Evolutionary conservation across 129 eudicot genomes (phyloP), one percentile per base, ranked within the genome.

Genomic region (Flaveria bidentis): DNA sequence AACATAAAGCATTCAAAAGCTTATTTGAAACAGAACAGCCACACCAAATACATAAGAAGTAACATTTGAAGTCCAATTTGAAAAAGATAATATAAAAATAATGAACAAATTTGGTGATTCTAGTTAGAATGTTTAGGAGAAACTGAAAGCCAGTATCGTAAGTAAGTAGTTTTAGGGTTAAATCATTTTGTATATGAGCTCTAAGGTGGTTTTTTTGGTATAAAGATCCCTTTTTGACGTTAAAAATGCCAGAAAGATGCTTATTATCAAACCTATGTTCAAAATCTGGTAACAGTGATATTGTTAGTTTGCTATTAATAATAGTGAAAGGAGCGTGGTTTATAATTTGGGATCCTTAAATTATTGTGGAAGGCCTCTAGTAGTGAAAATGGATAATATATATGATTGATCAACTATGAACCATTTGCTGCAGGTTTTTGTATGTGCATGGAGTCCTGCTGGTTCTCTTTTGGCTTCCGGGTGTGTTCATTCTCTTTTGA

Each of bases 381-480:
- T 2, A 63, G 13, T 30, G 20, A 14, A 33, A 10, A 15, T 63
- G 20, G 46, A 63, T 4, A 15, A 30, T 63, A 63, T 15, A 39
- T 66, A 20, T 63, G 45, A 30, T 66, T 60, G n/a, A 58, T 70
- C 23, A 11, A 22, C 51, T 60, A 13, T 47, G 53, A 14, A 14
- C 62, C 47, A 66, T 55, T 63, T 33, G 69, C 81, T 56, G n/a
- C 90, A 93, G 98, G 98, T 93, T 82, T 93, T 89, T 81, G 97
- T 89, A 20, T 93, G 98, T 67, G 92, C 98, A 3, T 93, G 98
- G 98, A 90, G 93, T 82, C 97, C 98, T 55, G 69, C 84, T 28
- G 98, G 92, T 55, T 88, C 97, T 41, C 92, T 93, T 72, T 91
- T 93, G 79, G 98, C 98, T 72, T 88, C 98, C 52, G 98, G 97